Evolutionary conservation across 495 filamentous ascomycete species (phyloP), one percentile per base, ranked within the genome.

Genomic region (Acidiella bohemica): DNA sequence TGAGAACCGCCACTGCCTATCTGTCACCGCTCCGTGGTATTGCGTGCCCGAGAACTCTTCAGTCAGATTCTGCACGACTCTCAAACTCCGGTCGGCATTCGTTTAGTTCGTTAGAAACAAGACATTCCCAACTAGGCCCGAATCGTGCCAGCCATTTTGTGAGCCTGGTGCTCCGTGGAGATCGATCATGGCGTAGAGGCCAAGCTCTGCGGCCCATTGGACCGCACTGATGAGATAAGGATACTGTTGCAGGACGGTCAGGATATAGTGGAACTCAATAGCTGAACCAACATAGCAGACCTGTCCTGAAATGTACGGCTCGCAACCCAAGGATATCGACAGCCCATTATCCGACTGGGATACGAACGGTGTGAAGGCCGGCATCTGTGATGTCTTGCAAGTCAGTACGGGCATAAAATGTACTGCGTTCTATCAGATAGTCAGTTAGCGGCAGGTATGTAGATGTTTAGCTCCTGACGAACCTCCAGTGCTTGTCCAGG

Each of bases 161-260:
- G 42, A 49, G 0, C 57, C 55, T 0, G 59, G 59, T 4, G 57
- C 57, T 11, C 65, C 65, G 42, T 69, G 66, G 3, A 69, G 60
- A 34, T 69, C 66, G 41, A 69, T 61, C 32, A 61, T 58, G 1
- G 68, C 59, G 40, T 64, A 64, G 16, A 68, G 48, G 5, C 58
- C 53, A 6, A 59, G 49, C 18, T 53, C 42, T 25, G 56, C 49
- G 10, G 62, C 59, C 66, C 66, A 69, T 16, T 53, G 53, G 16
- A 69, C 59, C 14, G 66, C 66, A 10, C 47, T 40, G 38, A 67
- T 65, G 13, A 69, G 42, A 40, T 67, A 66, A 0, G 36, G 38
- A 14, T 42, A 42, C 39, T 40, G 14, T 16, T 14, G 26, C 8
- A n/a, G n/a, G n/a, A n/a, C n/a, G n/a, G n/a, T n/a, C n/a, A n/a